phyloP scores from a whole-genome alignment of 805 yeast species.

The Blastobotrys robertii region DNA sequence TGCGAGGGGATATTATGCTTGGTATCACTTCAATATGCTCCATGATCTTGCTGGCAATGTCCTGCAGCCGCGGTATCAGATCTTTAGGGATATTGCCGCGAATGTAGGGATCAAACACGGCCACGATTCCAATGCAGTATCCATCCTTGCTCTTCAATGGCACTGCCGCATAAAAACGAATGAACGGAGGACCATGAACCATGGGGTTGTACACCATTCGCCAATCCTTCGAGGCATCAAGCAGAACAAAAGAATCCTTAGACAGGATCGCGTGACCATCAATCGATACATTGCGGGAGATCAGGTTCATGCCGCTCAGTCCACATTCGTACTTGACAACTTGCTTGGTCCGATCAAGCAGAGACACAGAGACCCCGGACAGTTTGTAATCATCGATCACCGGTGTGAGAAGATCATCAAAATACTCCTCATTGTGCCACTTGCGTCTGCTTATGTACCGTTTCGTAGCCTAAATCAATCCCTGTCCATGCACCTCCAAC shows the following conservation, averaged over 20 bases:
- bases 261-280: constrained; percentile 66
- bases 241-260: constrained; percentile 40
- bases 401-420: constrained; percentile 30
- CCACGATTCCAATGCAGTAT: constrained; percentile 44
- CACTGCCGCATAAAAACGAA: constrained; percentile 57
- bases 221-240: constrained; percentile 64
- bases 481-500: constrained; percentile 15
- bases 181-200: constrained; percentile 49
- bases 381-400: constrained; percentile 33
- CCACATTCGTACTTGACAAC: constrained; percentile 41
- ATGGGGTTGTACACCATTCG: constrained; percentile 53
- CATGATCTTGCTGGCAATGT: constrained; percentile 11
- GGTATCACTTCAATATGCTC: constrained; percentile 6
- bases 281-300: constrained; percentile 47
- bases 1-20: constrained; percentile 4
- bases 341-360: constrained; percentile 42
- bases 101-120: constrained; percentile 42
- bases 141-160: constrained; percentile 37
- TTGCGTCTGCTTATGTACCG: constrained; percentile 10
- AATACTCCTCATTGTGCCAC: constrained; percentile 31
- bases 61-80: constrained; percentile 11
- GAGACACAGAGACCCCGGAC: constrained; percentile 48
- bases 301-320: constrained; percentile 35
- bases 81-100: constrained; percentile 10
- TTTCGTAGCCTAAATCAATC: constrained; percentile 4